Percentiles rank a stretch among this genome's conserved stretches.
These are phyloP conservation scores for Rhytidhysteron rufulum DNA, from an alignment of 2,329 filamentous ascomycete genomes.

Conservation along the genomic window DNA sequence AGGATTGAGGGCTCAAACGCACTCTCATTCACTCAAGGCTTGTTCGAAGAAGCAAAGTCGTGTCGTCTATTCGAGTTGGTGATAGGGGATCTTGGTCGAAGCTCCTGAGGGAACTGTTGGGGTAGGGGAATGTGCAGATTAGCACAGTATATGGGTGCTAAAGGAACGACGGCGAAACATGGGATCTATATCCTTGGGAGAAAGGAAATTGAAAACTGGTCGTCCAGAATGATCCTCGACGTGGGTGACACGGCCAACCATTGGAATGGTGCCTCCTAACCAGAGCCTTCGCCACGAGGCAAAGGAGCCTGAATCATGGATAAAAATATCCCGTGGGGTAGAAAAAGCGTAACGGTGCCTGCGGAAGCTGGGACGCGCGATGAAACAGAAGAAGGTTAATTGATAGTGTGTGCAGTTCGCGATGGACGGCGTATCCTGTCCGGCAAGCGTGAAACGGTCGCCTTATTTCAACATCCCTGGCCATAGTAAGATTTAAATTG, in stretches of 20 bases:
- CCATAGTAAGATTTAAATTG: too few relatives aligned
- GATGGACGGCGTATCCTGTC: neutral
- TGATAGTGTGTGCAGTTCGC: neutral
- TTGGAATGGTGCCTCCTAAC: constrained; percentile 7
- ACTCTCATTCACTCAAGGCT: too few relatives aligned
- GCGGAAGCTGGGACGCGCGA: constrained; percentile 22
- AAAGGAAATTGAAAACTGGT: neutral
- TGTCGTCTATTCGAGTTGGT: too few relatives aligned
- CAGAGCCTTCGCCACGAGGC: too few relatives aligned
- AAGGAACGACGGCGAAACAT: constrained; percentile 7
- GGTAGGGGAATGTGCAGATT: too few relatives aligned
- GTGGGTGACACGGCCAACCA: constrained; percentile 18
- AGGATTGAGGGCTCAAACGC: constrained; percentile 6
- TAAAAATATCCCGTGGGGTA: constrained; percentile 1
- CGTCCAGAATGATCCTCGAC: constrained; percentile 13
- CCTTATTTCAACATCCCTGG: constrained; percentile 9
- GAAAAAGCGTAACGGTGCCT: constrained; percentile 28
- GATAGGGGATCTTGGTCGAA: too few relatives aligned
- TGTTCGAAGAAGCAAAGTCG: too few relatives aligned
- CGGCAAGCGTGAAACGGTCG: constrained; percentile 17
- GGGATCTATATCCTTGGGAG: constrained; percentile 18
- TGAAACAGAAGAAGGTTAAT: constrained; percentile 19
- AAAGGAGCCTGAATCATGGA: constrained; percentile 2
- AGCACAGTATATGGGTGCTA: too few relatives aligned
- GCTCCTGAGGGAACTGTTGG: too few relatives aligned